Conservation (phyloP, 2,329 filamentous ascomycete species). For the Apiospora marii region DNA sequence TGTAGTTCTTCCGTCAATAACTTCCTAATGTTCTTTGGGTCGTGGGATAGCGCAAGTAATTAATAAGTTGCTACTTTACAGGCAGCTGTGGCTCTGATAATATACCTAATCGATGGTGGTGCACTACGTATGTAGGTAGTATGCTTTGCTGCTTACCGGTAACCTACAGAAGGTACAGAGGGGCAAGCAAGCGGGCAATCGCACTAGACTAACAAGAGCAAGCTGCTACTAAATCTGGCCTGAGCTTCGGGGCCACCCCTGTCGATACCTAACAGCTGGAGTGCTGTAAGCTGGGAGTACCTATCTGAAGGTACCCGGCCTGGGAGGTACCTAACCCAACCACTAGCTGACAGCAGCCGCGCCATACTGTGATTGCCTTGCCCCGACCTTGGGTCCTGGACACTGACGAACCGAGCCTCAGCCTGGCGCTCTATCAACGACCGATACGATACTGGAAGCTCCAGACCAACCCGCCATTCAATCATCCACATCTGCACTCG, state of each 20-base stretch:
- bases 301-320: not conserved
- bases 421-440: slow-evolving; percentile 23
- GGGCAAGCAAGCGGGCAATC: not conserved
- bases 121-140: slow-evolving; percentile 1
- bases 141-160: not conserved
- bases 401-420: slow-evolving; percentile 35
- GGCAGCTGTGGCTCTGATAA: not conserved
- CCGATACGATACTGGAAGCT: slow-evolving; percentile 7
- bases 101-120: not conserved
- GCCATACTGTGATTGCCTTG: slow-evolving; percentile 54
- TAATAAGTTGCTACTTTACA: not conserved
- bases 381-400: slow-evolving; percentile 37
- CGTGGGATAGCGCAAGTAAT: no score
- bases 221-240: slow-evolving; percentile 16
- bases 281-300: not conserved
- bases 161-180: not conserved
- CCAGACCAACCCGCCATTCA: slow-evolving; percentile 31
- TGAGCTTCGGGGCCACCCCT: slow-evolving; percentile 14
- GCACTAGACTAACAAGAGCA: not conserved
- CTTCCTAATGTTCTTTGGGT: not conserved
- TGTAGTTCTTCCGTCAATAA: not conserved
- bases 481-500: slow-evolving; percentile 29
- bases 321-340: no score
- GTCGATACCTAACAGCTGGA: not conserved
- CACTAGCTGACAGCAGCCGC: slow-evolving; percentile 36